phyloP scores from a whole-genome alignment of 257 asterid genomes.

The Solanum chiquidenum region DNA sequence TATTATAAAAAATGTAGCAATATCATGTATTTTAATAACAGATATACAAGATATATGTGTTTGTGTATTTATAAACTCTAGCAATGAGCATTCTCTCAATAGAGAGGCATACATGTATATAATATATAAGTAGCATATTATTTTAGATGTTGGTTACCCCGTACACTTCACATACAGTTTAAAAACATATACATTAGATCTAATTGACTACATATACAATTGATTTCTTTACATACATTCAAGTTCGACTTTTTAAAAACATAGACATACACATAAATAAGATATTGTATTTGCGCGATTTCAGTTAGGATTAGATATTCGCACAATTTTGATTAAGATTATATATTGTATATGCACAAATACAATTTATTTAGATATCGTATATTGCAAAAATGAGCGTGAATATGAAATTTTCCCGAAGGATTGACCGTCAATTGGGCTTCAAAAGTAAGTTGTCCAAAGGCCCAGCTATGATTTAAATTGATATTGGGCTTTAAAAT shows the following conservation, averaged over 20 bases:
- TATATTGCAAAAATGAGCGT: not conserved
- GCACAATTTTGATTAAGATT: not conserved
- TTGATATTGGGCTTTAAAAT: not conserved
- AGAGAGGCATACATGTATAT: not conserved
- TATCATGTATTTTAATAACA: not conserved
- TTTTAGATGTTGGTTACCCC: not conserved
- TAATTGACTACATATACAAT: not conserved
- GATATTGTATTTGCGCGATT: not conserved
- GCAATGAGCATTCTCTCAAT: not conserved
- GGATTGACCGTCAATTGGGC: not conserved
- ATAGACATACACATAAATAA: not conserved
- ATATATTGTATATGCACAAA: not conserved
- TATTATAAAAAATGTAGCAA: not conserved
- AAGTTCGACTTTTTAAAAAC: not conserved
- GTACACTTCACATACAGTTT: not conserved
- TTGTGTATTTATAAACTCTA: not conserved
- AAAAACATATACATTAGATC: not conserved
- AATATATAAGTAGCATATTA: not conserved
- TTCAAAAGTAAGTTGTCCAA: not conserved
- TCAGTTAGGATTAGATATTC: not conserved
- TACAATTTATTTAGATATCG: not conserved
- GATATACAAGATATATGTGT: not conserved
- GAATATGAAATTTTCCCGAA: not conserved
- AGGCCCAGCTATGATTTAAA: not conserved
- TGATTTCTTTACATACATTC: not conserved